Evolutionary conservation across 805 yeast genomes (phyloP).

Genomic region (Teunomyces tritomae): DNA sequence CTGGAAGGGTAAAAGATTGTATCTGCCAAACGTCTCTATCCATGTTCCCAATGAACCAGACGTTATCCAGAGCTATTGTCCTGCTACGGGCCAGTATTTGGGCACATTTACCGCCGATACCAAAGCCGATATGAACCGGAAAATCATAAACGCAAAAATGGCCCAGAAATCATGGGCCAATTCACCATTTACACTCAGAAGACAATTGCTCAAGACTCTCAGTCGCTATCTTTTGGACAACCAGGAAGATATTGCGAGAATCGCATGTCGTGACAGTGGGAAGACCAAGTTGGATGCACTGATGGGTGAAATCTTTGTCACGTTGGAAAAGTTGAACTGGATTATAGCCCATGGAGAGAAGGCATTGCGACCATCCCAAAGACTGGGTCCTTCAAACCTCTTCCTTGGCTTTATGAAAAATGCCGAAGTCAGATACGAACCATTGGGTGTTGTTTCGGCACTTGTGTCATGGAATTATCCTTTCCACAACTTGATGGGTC

Average conservation of each 20-base stretch:
- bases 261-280: slow-evolving; percentile 96
- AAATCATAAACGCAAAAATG: slow-evolving; percentile 48
- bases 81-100: slow-evolving; percentile 89
- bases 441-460: slow-evolving; percentile 85
- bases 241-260: slow-evolving; percentile 83
- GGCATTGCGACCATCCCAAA: slow-evolving; percentile 62
- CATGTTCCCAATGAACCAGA: slow-evolving; percentile 60
- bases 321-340: slow-evolving; percentile 92
- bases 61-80: slow-evolving; percentile 82
- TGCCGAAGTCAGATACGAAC: slow-evolving; percentile 93
- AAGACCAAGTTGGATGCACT: slow-evolving; percentile 95
- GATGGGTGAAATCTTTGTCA: slow-evolving; percentile 94
- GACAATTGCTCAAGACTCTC: slow-evolving; percentile 68
- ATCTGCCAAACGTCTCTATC: slow-evolving; percentile 54
- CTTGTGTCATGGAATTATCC: slow-evolving; percentile 98
- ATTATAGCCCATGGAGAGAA: slow-evolving; percentile 76
- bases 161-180: slow-evolving; percentile 55
- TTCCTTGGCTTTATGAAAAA: slow-evolving; percentile 80
- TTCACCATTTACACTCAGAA: slow-evolving; percentile 62
- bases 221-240: slow-evolving; percentile 69
- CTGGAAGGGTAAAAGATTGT: slow-evolving; percentile 85
- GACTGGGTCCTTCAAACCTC: slow-evolving; percentile 86
- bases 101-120: slow-evolving; percentile 68
- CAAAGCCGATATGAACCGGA: slow-evolving; percentile 66
- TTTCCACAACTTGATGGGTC: slow-evolving; percentile 90